Base-by-base conservation (phyloP, 768 basidiomycete genomes). In the Rhodotorula taiwanensis region DNA sequence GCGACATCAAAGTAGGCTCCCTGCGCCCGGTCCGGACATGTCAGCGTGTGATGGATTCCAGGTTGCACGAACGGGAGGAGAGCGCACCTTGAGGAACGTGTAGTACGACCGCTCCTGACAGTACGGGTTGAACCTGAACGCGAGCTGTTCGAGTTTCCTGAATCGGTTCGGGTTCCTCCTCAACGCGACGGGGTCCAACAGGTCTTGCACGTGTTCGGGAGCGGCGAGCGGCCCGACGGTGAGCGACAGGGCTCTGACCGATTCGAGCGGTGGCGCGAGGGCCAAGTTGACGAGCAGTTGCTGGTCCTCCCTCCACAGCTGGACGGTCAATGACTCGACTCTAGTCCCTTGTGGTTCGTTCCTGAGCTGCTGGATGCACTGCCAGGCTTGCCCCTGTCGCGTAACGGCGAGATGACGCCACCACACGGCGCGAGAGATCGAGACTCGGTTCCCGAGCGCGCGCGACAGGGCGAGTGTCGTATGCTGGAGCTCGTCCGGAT, bases 121-220 rank as follows among this genome's bases (percentile, higher is more conserved):
- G 86, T 92, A 93, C 6, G 91, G 90, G 58, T 86, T 81, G 76
- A 94, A 93, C 63, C 86, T 77, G 55, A 94, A 72, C 7, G 83
- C 81, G 21, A 93, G 76, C 66, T 78, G 78, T 42, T 75, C 67
- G 66, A 94, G 69, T 0, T 66, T 71, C 1, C 13, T 13, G 42
- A 49, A 56, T 3, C 52, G 31, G 2, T 39, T 27, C 36, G 9
- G 36, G 16, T 39, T 39, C 8, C 54, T 44, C 5, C 14, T 2
- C 30, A 65, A 25, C 23, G 27, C 16, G 10, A 28, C 43, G 18
- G 74, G 71, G 58, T 78, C 73, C 62, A 86, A 79, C 39, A 91
- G 79, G 54, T 86, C 84, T 65, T 86, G 84, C 54, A 92, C 74
- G 75, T 90, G 87, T 67, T 92, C 89, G 4, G 90, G 90, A 0